Evolutionary conservation across 1,284 basidiomycete genomes (phyloP).

Genomic region (Boletus smithii): DNA sequence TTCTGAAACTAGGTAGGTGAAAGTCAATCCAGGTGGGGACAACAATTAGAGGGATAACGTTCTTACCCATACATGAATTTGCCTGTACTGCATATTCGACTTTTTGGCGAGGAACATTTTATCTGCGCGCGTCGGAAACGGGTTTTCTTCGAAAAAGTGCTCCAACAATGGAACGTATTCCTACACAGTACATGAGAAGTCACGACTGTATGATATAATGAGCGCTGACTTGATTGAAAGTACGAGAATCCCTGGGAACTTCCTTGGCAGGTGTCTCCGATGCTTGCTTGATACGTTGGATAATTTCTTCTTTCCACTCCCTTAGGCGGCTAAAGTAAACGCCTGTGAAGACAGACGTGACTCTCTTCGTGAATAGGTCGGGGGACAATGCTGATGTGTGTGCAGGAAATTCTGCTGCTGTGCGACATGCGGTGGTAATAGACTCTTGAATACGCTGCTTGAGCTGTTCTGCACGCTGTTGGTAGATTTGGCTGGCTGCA

Average conservation of each 20-base stretch:
- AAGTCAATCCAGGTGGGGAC: neutral
- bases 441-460: neutral
- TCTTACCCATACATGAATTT: slow-evolving; percentile 60
- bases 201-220: accelerated
- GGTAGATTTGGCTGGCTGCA: neutral
- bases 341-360: neutral
- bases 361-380: accelerated
- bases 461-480: neutral
- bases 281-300: neutral
- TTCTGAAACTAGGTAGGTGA: slow-evolving; percentile 18
- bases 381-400: accelerated
- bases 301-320: slow-evolving; percentile 10
- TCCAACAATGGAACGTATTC: slow-evolving; percentile 48
- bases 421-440: accelerated
- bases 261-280: accelerated
- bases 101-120: slow-evolving; percentile 42
- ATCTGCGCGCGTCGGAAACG: slow-evolving; percentile 47
- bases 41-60: accelerated
- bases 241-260: neutral
- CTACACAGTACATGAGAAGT: slow-evolving; percentile 19
- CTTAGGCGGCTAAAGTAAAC: neutral
- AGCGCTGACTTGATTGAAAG: slow-evolving; percentile 12
- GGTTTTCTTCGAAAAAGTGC: slow-evolving; percentile 47
- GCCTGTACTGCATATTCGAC: slow-evolving; percentile 46
- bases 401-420: neutral